phyloP scores from a whole-genome alignment of 768 basidiomycete species.

The Auriscalpium vulgare region DNA sequence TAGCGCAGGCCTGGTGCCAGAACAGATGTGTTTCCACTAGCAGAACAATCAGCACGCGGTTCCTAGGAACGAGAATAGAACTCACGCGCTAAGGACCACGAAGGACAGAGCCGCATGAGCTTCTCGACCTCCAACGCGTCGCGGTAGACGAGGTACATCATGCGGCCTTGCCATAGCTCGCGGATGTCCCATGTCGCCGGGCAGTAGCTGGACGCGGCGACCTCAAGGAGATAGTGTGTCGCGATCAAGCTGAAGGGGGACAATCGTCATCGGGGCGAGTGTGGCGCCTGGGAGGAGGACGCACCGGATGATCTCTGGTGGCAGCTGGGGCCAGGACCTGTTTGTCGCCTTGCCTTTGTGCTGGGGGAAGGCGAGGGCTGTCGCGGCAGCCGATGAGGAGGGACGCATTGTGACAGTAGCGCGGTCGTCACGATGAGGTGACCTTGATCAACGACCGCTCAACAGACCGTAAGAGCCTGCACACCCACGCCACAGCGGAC shows the following conservation, averaged over 20 bases:
- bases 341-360: conserved; percentile 53
- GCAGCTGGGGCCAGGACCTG: conserved; percentile 55
- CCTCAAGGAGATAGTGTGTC: conserved; percentile 50
- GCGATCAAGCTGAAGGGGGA: conserved; percentile 40
- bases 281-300: background rate
- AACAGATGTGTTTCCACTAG: conserved; percentile 64
- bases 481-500: conserved; percentile 4
- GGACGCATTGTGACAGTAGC: conserved; percentile 1
- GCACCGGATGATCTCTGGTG: conserved; percentile 52
- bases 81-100: conserved; percentile 13
- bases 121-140: conserved; percentile 17
- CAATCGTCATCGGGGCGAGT: background rate
- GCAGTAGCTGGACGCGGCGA: conserved; percentile 33
- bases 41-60: conserved; percentile 8
- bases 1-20: conserved; percentile 56
- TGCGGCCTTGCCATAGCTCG: conserved; percentile 52
- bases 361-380: conserved; percentile 18
- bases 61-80: conserved; percentile 14
- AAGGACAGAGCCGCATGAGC: conserved; percentile 13
- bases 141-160: conserved; percentile 55
- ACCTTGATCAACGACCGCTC: background rate
- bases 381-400: conserved; percentile 20
- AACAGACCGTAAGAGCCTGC: background rate
- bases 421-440: conserved; percentile 14
- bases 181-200: conserved; percentile 42